Evolutionary conservation across 23 red algal genomes (phyloP).

Genomic region (Chondrus crispus): DNA sequence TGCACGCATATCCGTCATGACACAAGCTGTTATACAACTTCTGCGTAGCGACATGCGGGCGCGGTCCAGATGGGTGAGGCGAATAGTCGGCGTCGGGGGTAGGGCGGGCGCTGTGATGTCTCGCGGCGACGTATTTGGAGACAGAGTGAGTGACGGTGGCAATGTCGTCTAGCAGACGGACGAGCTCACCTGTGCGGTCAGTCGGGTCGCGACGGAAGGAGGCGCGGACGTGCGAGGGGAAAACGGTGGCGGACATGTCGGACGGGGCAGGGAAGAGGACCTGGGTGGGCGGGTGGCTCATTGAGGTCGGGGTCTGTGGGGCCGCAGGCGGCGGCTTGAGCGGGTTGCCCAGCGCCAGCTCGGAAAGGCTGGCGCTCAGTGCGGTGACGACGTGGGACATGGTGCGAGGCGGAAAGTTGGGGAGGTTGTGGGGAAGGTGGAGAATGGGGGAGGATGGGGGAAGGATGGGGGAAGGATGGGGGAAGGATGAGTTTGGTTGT

Average conservation of each 20-base stretch:
- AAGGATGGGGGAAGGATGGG: neutral
- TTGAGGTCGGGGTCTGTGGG: neutral
- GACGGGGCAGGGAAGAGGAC: neutral
- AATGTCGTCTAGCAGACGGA: slow-evolving; percentile 90
- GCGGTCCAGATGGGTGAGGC: no score
- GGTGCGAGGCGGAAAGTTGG: neutral
- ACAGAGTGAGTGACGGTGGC: slow-evolving; percentile 72
- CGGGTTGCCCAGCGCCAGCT: neutral
- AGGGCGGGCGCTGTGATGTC: neutral
- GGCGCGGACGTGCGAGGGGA: slow-evolving; percentile 77
- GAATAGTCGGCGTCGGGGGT: neutral
- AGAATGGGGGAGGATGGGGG: neutral
- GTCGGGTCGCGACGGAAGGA: slow-evolving; percentile 26
- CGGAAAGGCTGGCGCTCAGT: neutral
- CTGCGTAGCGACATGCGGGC: slow-evolving; percentile 64
- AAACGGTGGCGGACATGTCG: slow-evolving; percentile 12
- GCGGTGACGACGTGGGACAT: neutral
- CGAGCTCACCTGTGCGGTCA: slow-evolving; percentile 65
- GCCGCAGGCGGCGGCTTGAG: neutral
- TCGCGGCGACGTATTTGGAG: slow-evolving; percentile 31
- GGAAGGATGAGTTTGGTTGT: neutral
- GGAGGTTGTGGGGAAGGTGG: neutral
- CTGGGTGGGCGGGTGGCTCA: neutral
- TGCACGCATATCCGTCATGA: slow-evolving; percentile 92
- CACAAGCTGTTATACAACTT: slow-evolving; percentile 65